Percentiles rank a stretch among this genome's conserved stretches.
phyloP scores from a whole-genome alignment of 257 asterid genomes.

The Solanum etuberosum region DNA sequence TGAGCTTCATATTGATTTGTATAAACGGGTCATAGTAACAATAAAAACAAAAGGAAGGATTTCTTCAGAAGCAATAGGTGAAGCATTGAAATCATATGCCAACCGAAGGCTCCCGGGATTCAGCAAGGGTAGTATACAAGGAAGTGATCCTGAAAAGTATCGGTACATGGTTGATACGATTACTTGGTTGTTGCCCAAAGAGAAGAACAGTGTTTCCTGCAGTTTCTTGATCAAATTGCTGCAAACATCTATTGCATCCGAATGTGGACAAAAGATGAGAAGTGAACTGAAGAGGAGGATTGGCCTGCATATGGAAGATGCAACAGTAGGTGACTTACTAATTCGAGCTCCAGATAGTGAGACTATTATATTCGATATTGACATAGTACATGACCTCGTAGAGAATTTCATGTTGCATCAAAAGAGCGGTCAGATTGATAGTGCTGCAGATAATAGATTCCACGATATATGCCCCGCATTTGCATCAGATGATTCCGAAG shows the following conservation, averaged over 20 bases:
- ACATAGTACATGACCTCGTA: slow-evolving; percentile 38
- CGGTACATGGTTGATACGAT: slow-evolving; percentile 54
- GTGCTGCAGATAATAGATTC: slow-evolving; percentile 21
- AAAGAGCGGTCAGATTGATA: slow-evolving; percentile 12
- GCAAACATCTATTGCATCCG: slow-evolving; percentile 40
- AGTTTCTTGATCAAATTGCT: slow-evolving; percentile 52
- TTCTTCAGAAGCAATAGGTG: slow-evolving; percentile 51
- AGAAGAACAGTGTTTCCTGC: slow-evolving; percentile 38
- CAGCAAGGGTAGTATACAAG: slow-evolving; percentile 34
- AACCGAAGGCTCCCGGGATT: slow-evolving; percentile 46
- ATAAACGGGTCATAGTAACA: slow-evolving; percentile 45
- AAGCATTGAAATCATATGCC: slow-evolving; percentile 55
- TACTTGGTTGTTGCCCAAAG: slow-evolving; percentile 37
- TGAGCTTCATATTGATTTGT: slow-evolving; percentile 63
- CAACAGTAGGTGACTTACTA: slow-evolving; percentile 45
- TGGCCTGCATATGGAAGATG: slow-evolving; percentile 56
- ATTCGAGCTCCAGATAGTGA: slow-evolving; percentile 45
- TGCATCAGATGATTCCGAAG: slow-evolving; percentile 37
- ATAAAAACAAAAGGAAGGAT: slow-evolving; percentile 47
- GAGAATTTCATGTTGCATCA: slow-evolving; percentile 50
- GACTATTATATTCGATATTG: slow-evolving; percentile 32
- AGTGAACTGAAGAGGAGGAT: slow-evolving; percentile 39
- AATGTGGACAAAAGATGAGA: slow-evolving; percentile 44
- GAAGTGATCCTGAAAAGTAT: slow-evolving; percentile 33
- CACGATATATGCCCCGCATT: slow-evolving; percentile 22